Base-by-base conservation (phyloP, 805 yeast species). In the Hanseniaspora valbyensis region DNA sequence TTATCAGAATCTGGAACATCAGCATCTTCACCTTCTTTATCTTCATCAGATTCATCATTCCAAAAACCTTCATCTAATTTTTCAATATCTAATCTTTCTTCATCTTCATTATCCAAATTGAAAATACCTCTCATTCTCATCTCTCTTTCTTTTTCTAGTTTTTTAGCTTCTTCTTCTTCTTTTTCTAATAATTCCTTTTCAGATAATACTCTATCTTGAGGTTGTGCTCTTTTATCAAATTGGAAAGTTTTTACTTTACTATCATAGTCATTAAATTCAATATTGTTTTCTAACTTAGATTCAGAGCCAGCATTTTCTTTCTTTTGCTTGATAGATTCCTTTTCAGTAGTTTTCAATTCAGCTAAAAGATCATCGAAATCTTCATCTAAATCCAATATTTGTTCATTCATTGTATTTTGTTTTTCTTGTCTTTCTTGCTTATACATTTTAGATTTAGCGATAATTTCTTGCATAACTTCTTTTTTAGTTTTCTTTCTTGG, bases 381-480 rank as follows among this genome's bases (percentile, higher is more conserved):
- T 25, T 81, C 87, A 64, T 84, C 90, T 55, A 84, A 70, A 55
- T 78, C 83, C 58, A 70, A 69, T 48, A 84, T 79, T 29, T 78
- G 71, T 46, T 74, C 79, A 59, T 77, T 80, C 13, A 76, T 66
- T 59, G 74, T 69, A 51, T 75, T 78, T 57, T 81, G 81, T 49
- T 75, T 70, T 59, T 72, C 66, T 64, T 84, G 90, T 63, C 92
- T 77, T 63, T 83, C 84, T 32, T 80, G 80, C 59, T 81, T 83
- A 65, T 83, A 76, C 58, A 75, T 80, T 59, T 84, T 84, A 16
- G 92, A 81, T 65, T 84, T 84, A 33, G 92, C 87, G 53, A 84
- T 84, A 43, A 84, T 76, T 61, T 84, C 94, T 56, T 81, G 76
- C 94, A 84, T 84, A 34, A 84, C 90, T 64, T 84, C 94, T 34